Percentiles rank a stretch among this genome's conserved stretches.
Conservation (phyloP, 805 yeast species). For the Kodamaea fukazawae region DNA sequence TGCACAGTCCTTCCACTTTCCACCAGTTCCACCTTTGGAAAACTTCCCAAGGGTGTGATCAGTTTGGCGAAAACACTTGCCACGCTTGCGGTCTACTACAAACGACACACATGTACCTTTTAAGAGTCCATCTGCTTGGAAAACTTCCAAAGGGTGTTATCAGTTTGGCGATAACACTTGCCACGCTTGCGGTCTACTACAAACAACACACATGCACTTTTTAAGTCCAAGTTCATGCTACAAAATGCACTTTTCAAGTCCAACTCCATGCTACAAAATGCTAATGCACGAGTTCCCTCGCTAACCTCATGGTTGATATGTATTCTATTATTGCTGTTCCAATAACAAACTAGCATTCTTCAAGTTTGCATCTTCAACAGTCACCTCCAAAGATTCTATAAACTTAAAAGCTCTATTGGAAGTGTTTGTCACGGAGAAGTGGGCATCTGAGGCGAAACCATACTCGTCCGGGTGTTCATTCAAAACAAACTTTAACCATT, state of each 20-base stretch:
- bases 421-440: slow-evolving; percentile 32
- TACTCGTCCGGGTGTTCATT: slow-evolving; percentile 45
- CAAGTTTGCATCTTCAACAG: slow-evolving; percentile 73
- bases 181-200: neutral
- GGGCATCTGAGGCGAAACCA: slow-evolving; percentile 43
- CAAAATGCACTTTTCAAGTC: too few relatives aligned
- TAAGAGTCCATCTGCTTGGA: too few relatives aligned
- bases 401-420: slow-evolving; percentile 44
- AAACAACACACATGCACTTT: neutral
- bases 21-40: slow-evolving; percentile 26
- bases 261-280: too few relatives aligned
- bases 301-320: too few relatives aligned
- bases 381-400: slow-evolving; percentile 55
- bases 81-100: neutral
- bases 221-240: too few relatives aligned
- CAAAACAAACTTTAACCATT: slow-evolving; percentile 61
- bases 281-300: too few relatives aligned
- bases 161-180: too few relatives aligned
- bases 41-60: slow-evolving; percentile 16
- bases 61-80: too few relatives aligned
- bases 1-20: slow-evolving; percentile 8
- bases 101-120: neutral
- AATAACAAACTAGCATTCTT: slow-evolving; percentile 77
- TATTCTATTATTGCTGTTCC: slow-evolving; percentile 41
- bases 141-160: slow-evolving; percentile 16